These are phyloP conservation scores for Penicillium lagena DNA, from an alignment of 495 filamentous ascomycete species.

Conservation along the genomic window DNA sequence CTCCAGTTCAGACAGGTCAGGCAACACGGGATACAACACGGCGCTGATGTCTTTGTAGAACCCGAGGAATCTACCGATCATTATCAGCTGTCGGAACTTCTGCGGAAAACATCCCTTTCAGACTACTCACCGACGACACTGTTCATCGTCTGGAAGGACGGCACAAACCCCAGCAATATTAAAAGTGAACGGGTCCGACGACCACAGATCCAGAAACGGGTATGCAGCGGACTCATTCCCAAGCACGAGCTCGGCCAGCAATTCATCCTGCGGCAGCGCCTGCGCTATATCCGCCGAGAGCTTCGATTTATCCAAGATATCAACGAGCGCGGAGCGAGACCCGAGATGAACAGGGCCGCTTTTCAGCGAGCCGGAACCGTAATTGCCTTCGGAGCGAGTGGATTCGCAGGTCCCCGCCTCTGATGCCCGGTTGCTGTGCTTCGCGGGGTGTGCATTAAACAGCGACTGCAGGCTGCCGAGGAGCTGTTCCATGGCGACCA, in stretches of 20 bases:
- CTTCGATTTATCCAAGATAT: conserved; percentile 39
- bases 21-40: conserved; percentile 73
- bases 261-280: conserved; percentile 67
- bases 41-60: conserved; percentile 73
- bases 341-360: conserved; percentile 52
- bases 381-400: conserved; percentile 35
- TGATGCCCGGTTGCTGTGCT: too few species aligned
- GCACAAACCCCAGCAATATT: conserved; percentile 63
- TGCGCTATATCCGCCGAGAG: conserved; percentile 29
- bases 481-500: conserved; percentile 40
- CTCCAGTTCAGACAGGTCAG: conserved; percentile 62
- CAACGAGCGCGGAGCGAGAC: conserved; percentile 47
- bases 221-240: conserved; percentile 76
- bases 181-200: conserved; percentile 57
- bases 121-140: conserved; percentile 48
- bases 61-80: conserved; percentile 50
- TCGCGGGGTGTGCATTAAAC: conserved; percentile 20
- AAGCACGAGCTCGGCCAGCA: conserved; percentile 73
- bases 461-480: conserved; percentile 30
- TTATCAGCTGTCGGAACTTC: background rate
- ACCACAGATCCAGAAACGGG: conserved; percentile 64
- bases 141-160: conserved; percentile 59
- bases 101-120: too few species aligned
- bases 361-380: conserved; percentile 37
- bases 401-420: conserved; percentile 10